Evolutionary conservation across 345 rosid species (phyloP), one percentile per base, ranked within the genome.

Genomic region (Arabis hirsuta): DNA sequence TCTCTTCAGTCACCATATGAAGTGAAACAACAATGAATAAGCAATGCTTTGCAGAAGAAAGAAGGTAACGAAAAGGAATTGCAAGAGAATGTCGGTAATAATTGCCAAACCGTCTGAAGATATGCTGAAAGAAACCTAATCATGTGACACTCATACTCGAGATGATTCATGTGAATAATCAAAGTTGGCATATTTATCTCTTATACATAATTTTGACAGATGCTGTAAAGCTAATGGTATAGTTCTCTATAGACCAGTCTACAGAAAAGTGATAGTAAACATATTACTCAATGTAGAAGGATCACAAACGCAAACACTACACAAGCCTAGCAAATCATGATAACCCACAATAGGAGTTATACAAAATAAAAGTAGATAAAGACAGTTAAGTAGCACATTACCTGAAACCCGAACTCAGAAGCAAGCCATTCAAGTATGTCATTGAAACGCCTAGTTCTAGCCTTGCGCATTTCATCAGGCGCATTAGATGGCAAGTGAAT

Each of bases 341-440:
- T 14, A 72, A 42, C 32, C 61, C 2, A 62, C 55, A 29, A 22
- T 54, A 12, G 1, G 27, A 64, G 22, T n/a, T 48, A 38, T 48
- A 46, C 41, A 65, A 32, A 16, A 55, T 3, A 55, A 10, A 32
- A 3, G 29, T 32, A 29, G 5, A 48, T 16, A 22, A 50, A 24
- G 62, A 53, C 19, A 51, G 19, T 31, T 9, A 50, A 60, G 60
- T 59, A 26, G 55, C 12, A 63, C 9, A 45, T 78, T 79, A 94
- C 98, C 96, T 94, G 98, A 87, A 94, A 94, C 31, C 98, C 98
- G 67, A 94, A 94, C 69, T 80, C 58, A 41, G 84, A 85, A 65
- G 93, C 84, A 81, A 94, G 95, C 98, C 98, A 94, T 48, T 94
- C 96, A 70, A 94, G 88, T 34, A 94, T 79, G 73, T 89, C 97